Conservation (phyloP, 1,139 yeast species). For the Pichia sp. region DNA sequence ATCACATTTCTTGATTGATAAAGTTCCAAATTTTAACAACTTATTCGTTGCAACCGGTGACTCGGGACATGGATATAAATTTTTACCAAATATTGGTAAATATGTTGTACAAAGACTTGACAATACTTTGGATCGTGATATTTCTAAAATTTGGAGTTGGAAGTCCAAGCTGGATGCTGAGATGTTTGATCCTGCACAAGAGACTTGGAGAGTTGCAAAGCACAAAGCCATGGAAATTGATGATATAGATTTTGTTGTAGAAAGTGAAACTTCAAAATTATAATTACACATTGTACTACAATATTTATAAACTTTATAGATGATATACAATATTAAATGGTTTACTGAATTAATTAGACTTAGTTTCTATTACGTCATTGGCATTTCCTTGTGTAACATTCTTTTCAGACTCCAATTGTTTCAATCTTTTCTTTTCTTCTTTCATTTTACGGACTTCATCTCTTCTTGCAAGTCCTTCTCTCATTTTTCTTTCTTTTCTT, state of each 20-base stretch:
- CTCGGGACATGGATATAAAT: constrained; percentile 41
- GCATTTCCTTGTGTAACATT: not conserved
- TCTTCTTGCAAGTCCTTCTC: constrained; percentile 50
- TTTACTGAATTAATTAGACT: not conserved
- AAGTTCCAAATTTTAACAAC: constrained; percentile 31
- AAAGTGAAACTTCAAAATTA: constrained; percentile 5
- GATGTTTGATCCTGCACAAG: constrained; percentile 26
- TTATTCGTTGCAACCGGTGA: constrained; percentile 34
- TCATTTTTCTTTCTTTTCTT: constrained; percentile 50
- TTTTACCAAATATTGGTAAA: constrained; percentile 38
- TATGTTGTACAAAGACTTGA: constrained; percentile 31
- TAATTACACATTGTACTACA: not conserved
- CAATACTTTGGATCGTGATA: constrained; percentile 23
- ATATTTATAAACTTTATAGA: not conserved
- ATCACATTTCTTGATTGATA: constrained; percentile 38
- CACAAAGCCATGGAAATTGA: constrained; percentile 27
- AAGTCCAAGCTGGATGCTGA: constrained; percentile 14
- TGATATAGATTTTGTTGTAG: constrained; percentile 23
- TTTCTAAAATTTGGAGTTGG: constrained; percentile 33
- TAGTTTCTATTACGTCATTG: not conserved
- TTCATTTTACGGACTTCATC: constrained; percentile 20
- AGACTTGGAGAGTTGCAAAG: constrained; percentile 32
- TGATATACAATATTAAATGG: not conserved
- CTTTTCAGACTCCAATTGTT: constrained; percentile 11
- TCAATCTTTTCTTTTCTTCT: constrained; percentile 15